These are phyloP conservation scores for Blepharisma japonicum DNA, from an alignment of 73 alveolate species.

Conservation along the genomic window DNA sequence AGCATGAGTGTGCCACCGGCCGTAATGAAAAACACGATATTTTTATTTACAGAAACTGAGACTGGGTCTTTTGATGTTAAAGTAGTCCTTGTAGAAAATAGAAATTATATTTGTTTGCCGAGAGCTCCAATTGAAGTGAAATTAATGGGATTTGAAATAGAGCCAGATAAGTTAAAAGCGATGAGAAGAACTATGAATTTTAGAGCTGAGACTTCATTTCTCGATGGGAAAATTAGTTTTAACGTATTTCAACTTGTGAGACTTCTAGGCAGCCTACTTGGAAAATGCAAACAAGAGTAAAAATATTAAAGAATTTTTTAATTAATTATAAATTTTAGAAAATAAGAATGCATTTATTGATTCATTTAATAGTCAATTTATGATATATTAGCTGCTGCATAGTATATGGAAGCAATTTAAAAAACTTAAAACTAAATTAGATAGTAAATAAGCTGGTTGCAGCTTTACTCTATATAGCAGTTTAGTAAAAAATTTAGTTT, in stretches of 20 bases:
- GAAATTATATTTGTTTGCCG: conserved; percentile 32
- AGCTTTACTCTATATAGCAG: too few species aligned
- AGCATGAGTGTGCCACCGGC: not conserved
- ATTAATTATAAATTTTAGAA: too few species aligned
- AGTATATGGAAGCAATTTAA: too few species aligned
- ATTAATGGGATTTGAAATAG: conserved; percentile 1
- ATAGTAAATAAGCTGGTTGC: too few species aligned
- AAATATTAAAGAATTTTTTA: too few species aligned
- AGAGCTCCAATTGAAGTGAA: conserved; percentile 32
- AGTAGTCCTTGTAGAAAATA: conserved; percentile 7
- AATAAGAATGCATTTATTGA: too few species aligned
- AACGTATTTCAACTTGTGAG: conserved; percentile 21
- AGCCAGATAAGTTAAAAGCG: conserved; percentile 10
- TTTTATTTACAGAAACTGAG: conserved; percentile 25
- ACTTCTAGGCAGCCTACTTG: conserved; percentile 13
- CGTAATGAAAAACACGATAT: conserved; percentile 5
- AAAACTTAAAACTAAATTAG: too few species aligned
- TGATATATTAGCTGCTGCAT: too few species aligned
- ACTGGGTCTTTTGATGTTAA: conserved; percentile 31
- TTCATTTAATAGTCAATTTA: too few species aligned
- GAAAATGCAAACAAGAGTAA: conserved; percentile 26
- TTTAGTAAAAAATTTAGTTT: too few species aligned
- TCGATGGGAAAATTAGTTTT: conserved; percentile 10
- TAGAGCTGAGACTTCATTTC: conserved; percentile 33
- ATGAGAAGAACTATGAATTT: conserved; percentile 31